Percentiles rank a stretch among this genome's conserved stretches.
phyloP scores from a whole-genome alignment of 306 rosid species.

The Citrullus amarus region DNA sequence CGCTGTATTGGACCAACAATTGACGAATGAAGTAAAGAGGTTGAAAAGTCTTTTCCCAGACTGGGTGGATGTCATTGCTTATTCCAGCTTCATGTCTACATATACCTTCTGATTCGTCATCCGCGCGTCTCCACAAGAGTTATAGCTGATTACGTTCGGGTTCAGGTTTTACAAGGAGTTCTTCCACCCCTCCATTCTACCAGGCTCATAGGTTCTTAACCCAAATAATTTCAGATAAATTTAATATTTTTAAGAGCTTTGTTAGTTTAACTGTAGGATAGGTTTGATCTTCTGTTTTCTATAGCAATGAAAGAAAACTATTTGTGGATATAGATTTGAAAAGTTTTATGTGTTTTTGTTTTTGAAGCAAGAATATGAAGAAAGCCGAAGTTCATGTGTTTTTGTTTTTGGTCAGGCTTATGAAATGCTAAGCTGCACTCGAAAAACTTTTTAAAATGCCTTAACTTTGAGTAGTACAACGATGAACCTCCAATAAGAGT shows the following conservation, averaged over 20 bases:
- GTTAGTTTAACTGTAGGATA: not conserved
- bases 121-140: not conserved
- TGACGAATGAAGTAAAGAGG: slow-evolving; percentile 49
- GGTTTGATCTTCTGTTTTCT: not conserved
- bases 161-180: not conserved
- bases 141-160: not conserved
- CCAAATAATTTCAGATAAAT: not conserved
- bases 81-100: slow-evolving; percentile 65
- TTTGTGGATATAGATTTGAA: not conserved
- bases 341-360: not conserved
- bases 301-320: not conserved
- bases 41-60: slow-evolving; percentile 68
- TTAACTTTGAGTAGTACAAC: too few species aligned
- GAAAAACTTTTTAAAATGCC: too few species aligned
- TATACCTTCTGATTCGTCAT: slow-evolving; percentile 26
- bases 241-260: not conserved
- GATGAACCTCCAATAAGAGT: too few species aligned
- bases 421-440: too few species aligned
- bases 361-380: not conserved
- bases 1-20: slow-evolving; percentile 69
- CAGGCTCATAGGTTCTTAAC: not conserved
- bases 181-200: not conserved
- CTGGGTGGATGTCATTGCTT: slow-evolving; percentile 71
- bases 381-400: not conserved
- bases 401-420: not conserved